Percentiles rank a stretch among this genome's conserved stretches.
phyloP scores from a whole-genome alignment of 176 grass and related monocot genomes.

The Cenchrus americanus region DNA sequence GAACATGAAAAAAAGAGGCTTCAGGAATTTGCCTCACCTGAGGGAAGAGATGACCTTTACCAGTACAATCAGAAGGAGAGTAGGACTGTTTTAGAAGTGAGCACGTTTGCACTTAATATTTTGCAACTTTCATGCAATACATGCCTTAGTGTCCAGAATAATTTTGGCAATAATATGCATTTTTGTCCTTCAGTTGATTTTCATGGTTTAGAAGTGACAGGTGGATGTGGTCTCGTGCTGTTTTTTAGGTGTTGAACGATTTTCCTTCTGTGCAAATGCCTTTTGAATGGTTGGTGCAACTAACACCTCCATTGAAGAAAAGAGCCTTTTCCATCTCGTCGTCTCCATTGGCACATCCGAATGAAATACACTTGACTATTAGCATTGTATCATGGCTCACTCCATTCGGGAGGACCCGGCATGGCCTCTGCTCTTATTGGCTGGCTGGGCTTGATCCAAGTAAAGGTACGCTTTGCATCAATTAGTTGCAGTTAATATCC shows the following conservation, averaged over 20 bases:
- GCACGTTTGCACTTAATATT: slow-evolving; percentile 30
- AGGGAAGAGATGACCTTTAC: slow-evolving; percentile 92
- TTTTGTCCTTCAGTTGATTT: slow-evolving; percentile 11
- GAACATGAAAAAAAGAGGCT: slow-evolving; percentile 90
- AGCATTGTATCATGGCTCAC: slow-evolving; percentile 79
- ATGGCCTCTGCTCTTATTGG: slow-evolving; percentile 88
- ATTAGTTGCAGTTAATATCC: not conserved
- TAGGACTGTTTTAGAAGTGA: slow-evolving; percentile 83
- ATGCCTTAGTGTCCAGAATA: not conserved
- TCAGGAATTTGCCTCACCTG: slow-evolving; percentile 92
- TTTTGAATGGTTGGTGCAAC: slow-evolving; percentile 95
- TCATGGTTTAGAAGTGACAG: slow-evolving; percentile 35
- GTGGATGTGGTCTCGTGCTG: not conserved
- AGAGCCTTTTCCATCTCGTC: slow-evolving; percentile 95
- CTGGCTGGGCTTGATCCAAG: slow-evolving; percentile 61
- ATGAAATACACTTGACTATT: slow-evolving; percentile 85
- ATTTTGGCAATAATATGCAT: not conserved
- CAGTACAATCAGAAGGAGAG: slow-evolving; percentile 91
- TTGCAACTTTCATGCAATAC: slow-evolving; percentile 12
- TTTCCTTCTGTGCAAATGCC: slow-evolving; percentile 89
- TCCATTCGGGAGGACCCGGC: slow-evolving; percentile 70
- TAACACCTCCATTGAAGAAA: slow-evolving; percentile 90
- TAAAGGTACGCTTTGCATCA: slow-evolving; percentile 48
- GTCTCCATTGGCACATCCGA: slow-evolving; percentile 72
- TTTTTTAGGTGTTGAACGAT: slow-evolving; percentile 79